A percentile compares a stretch with the other conserved stretches of the same genome.
Conservation (phyloP, 2,329 filamentous ascomycete species). For the Paracoccidioides lutzii region DNA sequence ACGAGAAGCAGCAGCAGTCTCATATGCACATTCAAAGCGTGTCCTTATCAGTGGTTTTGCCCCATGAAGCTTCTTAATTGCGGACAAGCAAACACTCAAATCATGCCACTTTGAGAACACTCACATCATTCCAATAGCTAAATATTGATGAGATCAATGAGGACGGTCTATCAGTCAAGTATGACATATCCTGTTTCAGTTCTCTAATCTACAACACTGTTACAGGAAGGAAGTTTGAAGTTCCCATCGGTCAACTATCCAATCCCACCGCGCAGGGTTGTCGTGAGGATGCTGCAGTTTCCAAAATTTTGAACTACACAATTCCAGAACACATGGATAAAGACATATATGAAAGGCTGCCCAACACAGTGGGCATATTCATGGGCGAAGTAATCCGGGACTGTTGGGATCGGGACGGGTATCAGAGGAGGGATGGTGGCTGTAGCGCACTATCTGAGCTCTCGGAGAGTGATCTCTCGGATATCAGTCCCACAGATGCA, state of each 20-base stretch:
- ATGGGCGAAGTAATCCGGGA: conserved; percentile 1
- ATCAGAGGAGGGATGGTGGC: neutral
- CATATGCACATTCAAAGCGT: conserved; percentile 1
- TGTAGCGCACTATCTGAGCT: neutral
- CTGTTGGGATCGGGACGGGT: conserved; percentile 1
- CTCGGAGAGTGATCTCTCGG: neutral
- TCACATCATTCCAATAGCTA: conserved; percentile 1
- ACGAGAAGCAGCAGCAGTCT: neutral
- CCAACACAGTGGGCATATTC: neutral
- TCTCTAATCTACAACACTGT: neutral
- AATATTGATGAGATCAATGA: conserved; percentile 1
- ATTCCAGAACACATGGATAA: neutral
- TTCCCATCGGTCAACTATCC: neutral
- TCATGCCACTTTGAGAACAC: neutral
- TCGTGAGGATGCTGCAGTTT: neutral
- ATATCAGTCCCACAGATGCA: neutral
- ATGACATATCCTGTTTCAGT: conserved; percentile 3
- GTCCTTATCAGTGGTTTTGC: neutral
- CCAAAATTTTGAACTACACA: neutral
- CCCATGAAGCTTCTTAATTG: neutral
- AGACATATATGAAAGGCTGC: neutral
- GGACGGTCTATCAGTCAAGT: conserved; percentile 1
- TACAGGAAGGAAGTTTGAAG: conserved; percentile 2
- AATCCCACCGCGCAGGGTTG: neutral
- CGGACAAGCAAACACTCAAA: neutral